Evolutionary conservation across 2,329 filamentous ascomycete genomes (phyloP), one percentile per base, ranked within the genome.

Genomic region (Fusarium scirpi): DNA sequence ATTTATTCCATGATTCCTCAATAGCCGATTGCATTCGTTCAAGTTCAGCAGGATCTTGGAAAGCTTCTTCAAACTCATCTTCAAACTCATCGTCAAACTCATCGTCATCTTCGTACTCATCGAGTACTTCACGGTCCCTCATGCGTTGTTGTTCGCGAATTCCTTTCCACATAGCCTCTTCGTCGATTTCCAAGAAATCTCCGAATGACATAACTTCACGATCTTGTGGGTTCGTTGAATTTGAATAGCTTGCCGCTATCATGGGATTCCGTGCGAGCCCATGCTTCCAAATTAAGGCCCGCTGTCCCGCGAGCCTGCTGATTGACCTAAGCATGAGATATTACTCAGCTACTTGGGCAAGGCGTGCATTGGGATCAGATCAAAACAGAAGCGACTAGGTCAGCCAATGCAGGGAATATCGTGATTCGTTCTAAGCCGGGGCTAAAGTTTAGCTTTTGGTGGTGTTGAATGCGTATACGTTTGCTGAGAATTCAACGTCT

Each of bases 251-350:
- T 43, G 22, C 30, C 16, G 24, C 53, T 20, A n/a, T n/a, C 34
- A 10, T 22, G 32, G 11, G 15, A 24, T 25, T 22, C 13, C 29
- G 30, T 25, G 13, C 10, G 22, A 22, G n/a, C 11, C 34, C 12
- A 55, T 59, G 25, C 38, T 8, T 61, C 22, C 3, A 34, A 16
- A 32, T 16, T 32, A 41, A 46, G 54, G 40, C 63, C 44, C 34
- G n/a, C 43, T 24, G 22, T 24, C 16, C 34, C 16, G 27, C 25
- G 46, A 46, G 38, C 55, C 63, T 67, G 27, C 10, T 34, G 9
- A 49, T 34, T 58, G 40, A 40, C 44, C 22, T 49, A 8, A 41
- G n/a, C 63, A 66, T 66, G n/a, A 25, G 44, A n/a, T 29, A 20
- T 9, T 43, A n/a, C 48, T 34, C 27, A 8, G 18, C 20, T 51